These are phyloP conservation scores for Cucumis variabilis DNA, from an alignment of 331 rosid genomes.

Conservation along the genomic window DNA sequence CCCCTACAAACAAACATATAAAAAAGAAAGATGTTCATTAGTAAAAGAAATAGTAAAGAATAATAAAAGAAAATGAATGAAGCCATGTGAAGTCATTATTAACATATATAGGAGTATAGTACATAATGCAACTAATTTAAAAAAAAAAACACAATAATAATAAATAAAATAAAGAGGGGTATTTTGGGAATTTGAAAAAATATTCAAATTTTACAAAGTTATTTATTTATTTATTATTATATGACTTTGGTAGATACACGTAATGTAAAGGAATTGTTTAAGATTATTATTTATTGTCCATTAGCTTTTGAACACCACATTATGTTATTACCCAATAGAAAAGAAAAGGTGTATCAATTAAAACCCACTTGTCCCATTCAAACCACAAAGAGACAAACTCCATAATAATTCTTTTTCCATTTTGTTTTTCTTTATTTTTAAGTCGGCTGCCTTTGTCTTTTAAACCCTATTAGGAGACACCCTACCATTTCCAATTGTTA, in stretches of 20 bases:
- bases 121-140: neutral
- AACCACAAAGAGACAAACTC: slow-evolving; percentile 10
- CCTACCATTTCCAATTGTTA: neutral
- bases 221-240: no score
- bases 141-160: no score
- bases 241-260: neutral
- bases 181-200: neutral
- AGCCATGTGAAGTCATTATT: slow-evolving; percentile 15
- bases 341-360: neutral
- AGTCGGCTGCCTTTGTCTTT: neutral
- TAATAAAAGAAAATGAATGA: neutral
- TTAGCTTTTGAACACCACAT: slow-evolving; percentile 20
- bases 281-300: slow-evolving; percentile 18
- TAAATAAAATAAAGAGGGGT: neutral
- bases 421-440: neutral
- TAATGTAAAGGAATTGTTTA: slow-evolving; percentile 8
- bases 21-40: neutral
- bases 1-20: no score
- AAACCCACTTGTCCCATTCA: neutral
- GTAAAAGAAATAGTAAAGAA: neutral
- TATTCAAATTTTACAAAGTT: no score
- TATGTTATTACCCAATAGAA: slow-evolving; percentile 20
- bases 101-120: neutral
- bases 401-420: neutral
- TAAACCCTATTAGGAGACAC: neutral